Conservation (phyloP, 2,329 filamentous ascomycete species). For the Phoma sp. region DNA sequence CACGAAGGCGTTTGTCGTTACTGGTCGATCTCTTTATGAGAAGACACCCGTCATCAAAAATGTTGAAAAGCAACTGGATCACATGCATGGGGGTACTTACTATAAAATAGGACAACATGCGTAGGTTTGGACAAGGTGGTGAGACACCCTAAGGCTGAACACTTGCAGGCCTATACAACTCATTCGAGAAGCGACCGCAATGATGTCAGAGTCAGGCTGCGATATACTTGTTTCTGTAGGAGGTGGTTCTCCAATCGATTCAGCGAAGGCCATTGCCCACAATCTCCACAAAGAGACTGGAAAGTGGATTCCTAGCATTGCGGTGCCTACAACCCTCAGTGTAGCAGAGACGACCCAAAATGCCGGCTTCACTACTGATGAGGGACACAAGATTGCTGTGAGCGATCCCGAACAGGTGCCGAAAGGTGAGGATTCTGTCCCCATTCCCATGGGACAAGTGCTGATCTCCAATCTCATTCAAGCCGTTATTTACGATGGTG, state of each 20-base stretch:
- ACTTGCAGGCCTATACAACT: slow-evolving; percentile 41
- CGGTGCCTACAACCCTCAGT: slow-evolving; percentile 52
- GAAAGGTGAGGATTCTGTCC: slow-evolving; percentile 32
- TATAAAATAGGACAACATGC: slow-evolving; percentile 64
- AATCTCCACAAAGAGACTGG: slow-evolving; percentile 49
- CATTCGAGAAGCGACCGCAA: slow-evolving; percentile 44
- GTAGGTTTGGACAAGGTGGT: slow-evolving; percentile 49
- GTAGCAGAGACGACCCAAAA: slow-evolving; percentile 63
- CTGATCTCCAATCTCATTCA: slow-evolving; percentile 8
- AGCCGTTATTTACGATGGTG: slow-evolving; percentile 62
- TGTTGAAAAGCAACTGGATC: slow-evolving; percentile 58
- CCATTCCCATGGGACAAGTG: not conserved
- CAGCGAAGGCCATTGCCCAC: slow-evolving; percentile 50
- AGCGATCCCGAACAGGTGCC: slow-evolving; percentile 54
- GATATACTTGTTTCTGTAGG: slow-evolving; percentile 46
- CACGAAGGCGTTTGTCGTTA: slow-evolving; percentile 64
- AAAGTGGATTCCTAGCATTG: slow-evolving; percentile 49
- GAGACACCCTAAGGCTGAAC: slow-evolving; percentile 23
- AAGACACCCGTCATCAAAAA: slow-evolving; percentile 63
- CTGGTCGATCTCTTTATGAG: slow-evolving; percentile 60
- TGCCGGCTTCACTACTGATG: slow-evolving; percentile 60
- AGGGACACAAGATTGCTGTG: slow-evolving; percentile 61
- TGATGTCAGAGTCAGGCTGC: slow-evolving; percentile 47
- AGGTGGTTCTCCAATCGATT: slow-evolving; percentile 63
- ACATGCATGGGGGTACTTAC: slow-evolving; percentile 61